phyloP scores from a whole-genome alignment of 2,329 filamentous ascomycete species.

The Bertia moriformis region DNA sequence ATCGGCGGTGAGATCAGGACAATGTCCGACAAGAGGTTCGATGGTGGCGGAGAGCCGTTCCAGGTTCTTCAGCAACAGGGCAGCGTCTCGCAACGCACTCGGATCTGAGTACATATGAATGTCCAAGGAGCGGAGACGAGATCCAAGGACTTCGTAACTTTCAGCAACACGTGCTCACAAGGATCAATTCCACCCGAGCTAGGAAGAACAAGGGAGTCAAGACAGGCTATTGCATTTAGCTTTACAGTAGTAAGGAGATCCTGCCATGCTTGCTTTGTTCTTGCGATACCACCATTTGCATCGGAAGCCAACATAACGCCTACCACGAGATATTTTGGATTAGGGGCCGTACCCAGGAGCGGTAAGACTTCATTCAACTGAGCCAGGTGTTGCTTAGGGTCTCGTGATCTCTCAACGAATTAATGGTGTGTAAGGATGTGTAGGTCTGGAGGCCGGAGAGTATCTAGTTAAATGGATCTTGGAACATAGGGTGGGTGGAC shows the following conservation, averaged over 20 bases:
- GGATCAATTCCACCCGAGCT: background rate
- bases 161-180: background rate
- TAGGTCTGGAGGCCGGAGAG: background rate
- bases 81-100: background rate
- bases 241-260: background rate
- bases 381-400: background rate
- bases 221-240: background rate
- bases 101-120: background rate
- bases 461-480: background rate
- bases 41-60: background rate
- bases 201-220: background rate
- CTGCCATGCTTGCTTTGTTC: background rate
- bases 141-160: background rate
- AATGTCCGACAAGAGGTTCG: background rate
- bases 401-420: background rate
- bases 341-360: background rate
- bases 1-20: background rate
- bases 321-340: background rate
- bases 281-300: background rate
- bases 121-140: background rate
- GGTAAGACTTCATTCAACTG: background rate
- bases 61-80: background rate
- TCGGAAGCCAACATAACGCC: background rate
- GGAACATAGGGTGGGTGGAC: background rate
- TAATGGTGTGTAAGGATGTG: background rate